Evolutionary conservation across 2,329 filamentous ascomycete genomes (phyloP).

Genomic region (Tolypocladium endophyticum): DNA sequence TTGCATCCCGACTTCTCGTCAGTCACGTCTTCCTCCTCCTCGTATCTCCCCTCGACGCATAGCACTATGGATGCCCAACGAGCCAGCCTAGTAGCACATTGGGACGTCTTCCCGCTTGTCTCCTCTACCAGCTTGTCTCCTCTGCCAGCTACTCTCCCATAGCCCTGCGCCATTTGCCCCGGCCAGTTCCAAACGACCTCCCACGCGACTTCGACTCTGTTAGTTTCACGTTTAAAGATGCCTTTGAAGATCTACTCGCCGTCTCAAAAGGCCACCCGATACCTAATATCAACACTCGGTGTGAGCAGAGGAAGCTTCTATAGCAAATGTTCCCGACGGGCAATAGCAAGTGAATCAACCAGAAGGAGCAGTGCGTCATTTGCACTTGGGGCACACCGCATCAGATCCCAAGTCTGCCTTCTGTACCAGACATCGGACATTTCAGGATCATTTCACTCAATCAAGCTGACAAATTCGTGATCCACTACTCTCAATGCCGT

Average conservation of each 20-base stretch:
- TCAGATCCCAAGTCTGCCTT: not conserved
- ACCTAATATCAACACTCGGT: conserved; percentile 24
- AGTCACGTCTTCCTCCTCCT: not conserved
- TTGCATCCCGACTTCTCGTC: conserved; percentile 4
- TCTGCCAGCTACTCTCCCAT: conserved; percentile 18
- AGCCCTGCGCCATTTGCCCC: conserved; percentile 31
- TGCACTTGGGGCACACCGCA: not conserved
- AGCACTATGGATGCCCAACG: conserved; percentile 1
- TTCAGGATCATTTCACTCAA: not conserved
- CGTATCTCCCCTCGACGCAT: not conserved
- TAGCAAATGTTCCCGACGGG: conserved; percentile 26
- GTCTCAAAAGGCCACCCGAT: conserved; percentile 31
- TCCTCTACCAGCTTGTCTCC: too few relatives aligned
- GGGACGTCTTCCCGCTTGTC: conserved; percentile 12
- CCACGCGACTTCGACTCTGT: conserved; percentile 23
- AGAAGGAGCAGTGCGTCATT: not conserved
- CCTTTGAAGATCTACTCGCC: conserved; percentile 47
- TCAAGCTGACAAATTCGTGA: not conserved
- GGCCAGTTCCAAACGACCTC: conserved; percentile 35
- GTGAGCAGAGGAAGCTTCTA: conserved; percentile 25
- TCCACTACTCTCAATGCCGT: not conserved
- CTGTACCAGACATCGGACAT: not conserved
- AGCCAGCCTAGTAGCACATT: not conserved
- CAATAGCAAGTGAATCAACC: not conserved
- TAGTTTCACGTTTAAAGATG: conserved; percentile 43